Base-by-base conservation (phyloP, 2,329 filamentous ascomycete genomes). In the Grosmannia penicillata region DNA sequence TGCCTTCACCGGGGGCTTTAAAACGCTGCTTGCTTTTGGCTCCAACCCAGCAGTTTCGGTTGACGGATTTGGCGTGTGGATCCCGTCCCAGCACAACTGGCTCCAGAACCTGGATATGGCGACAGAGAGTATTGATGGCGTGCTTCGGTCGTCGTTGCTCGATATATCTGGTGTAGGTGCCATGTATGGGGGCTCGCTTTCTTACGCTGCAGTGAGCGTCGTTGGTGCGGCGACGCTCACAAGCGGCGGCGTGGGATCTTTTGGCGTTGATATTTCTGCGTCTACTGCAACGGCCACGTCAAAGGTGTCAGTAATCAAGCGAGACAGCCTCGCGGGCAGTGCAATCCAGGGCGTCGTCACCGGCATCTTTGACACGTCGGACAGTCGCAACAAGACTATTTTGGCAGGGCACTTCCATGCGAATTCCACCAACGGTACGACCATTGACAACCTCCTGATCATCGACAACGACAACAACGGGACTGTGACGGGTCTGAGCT, bases 41-140 rank as follows among this genome's bases (percentile, higher is more conserved):
- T 65, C 65, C 45, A 78, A 78, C 47, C 56, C 66, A 7, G 70
- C 75, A 9, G 66, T 78, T 22, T 51, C 69, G 8, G 81, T 77
- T 1, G 59, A 74, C 36, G 86, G 87, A 3, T 85, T 98, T 51
- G 89, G 85, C 13, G 67, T 96, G 27, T 98, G 91, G 91, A 79
- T 96, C 8, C 83, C 83, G 4, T 93, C 86, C 4, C 67, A 71
- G 44, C 70, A 68, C 41, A 91, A 91, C 53, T 98, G 91, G 91
- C 66, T 98, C 14, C 75, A 85, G 52, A 91, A 93, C 48, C 61
- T 95, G 15, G 57, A 75, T 26, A 62, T 73, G 7, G 60, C 71
- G 8, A 68, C 76, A 24, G 75, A 82, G 39, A 66, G 72, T 7
- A 71, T 93, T 49, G 68, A 69, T 41, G 93, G 91, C 27, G 62